Evolutionary conservation across 495 filamentous ascomycete species (phyloP), one percentile per base, ranked within the genome.

Genomic region (Tuber calosporum): DNA sequence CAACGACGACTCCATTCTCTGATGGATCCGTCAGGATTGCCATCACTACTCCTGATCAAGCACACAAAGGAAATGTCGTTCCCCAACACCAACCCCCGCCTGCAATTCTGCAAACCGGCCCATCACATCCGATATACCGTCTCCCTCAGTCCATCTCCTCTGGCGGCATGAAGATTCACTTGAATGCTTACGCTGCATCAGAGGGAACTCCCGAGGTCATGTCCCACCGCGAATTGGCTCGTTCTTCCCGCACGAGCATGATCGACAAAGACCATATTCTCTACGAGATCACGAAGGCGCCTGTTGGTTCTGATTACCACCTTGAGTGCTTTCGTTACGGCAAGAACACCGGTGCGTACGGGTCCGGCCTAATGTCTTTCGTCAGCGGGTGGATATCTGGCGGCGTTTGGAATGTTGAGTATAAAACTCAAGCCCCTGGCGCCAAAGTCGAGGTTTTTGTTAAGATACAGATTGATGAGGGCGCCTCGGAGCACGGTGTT

Each of bases 81-180:
- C 66, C 73, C 30, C 39, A 53, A 20, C 48, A 62, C 13, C n/a
- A 68, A 11, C 38, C 40, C 20, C 58, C 71, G 20, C 70, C 77
- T 1, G 26, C 53, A 39, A 26, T 53, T 34, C 75, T 80, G 43
- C 66, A 71, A 5, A 78, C 79, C 17, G 79, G 79, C 20, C 73
- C 75, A 26, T 69, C 73, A n/a, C 53, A 81, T 41, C 79, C 78
- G n/a, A 9, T 81, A 39, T 80, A 81, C 36, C 75, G 79, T 41
- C 79, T 81, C n/a, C 79, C 78, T 20, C 79, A 81, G 43, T 81
- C 78, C 0, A 62, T 81, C 58, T 81, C 79, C 62, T 81, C 79
- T 15, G 79, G 79, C n/a, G 79, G 79, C 11, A 73, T 80, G 34
- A 80, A 80, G 40, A 67, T 81, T 26, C 79, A 81, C 19, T 72